Evolutionary conservation across 805 yeast genomes (phyloP), one percentile per base, ranked within the genome.

Genomic region (Candida tibetensis): DNA sequence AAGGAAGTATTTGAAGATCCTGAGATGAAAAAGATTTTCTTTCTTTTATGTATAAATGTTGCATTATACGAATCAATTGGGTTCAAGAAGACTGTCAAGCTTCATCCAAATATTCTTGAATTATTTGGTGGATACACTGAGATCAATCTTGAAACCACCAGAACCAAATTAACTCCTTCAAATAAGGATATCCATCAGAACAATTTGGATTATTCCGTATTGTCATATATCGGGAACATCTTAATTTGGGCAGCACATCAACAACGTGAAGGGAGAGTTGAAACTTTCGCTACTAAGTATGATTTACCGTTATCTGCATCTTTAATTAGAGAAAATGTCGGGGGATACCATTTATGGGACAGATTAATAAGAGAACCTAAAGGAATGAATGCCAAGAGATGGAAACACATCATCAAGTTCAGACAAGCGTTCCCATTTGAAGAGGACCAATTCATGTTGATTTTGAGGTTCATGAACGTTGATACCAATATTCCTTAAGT

Each of bases 301-400:
- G 52, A 46, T 19, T 31, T 59, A n/a, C 44, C 44, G 4, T 30
- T 60, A 10, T 25, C 57, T 5, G 42, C 47, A 13, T 25, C 41
- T 12, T 36, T 34, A 17, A 44, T 58, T 13, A 37, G 48, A 28
- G 46, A 51, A 9, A 44, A 47, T n/a, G 48, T 66, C 14, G 72
- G 72, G 4, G 72, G 72, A 1, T 51, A 46, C 36, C 66, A 66
- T 45, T 55, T 66, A 30, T 66, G 72, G 72, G 71, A 66, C 46
- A 55, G 62, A 17, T 49, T 66, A 31, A 52, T 54, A 30, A 56
- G 64, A 36, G 59, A 58, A 32, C 42, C 51, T 21, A 47, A 53
- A n/a, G 40, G 55, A 5, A 64, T 66, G 47, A 66, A 64, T 40
- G 51, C 64, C 34, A 66, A 65, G 40, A 53, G 72, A 36, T 67